Base-by-base conservation (phyloP, 768 basidiomycete species). In the Suillus paluster region DNA sequence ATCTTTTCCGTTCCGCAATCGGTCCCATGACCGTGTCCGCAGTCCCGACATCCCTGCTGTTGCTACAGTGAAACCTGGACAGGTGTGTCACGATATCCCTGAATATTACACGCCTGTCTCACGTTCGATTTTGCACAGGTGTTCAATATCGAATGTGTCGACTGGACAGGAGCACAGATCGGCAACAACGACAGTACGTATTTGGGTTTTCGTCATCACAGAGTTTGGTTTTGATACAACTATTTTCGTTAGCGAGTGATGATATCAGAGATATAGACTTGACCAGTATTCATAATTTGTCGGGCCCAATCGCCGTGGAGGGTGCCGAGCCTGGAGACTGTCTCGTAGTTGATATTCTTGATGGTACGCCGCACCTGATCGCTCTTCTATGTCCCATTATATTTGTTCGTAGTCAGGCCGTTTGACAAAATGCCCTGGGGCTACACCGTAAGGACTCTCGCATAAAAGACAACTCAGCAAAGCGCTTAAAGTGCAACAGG, bases 341-440 rank as follows among this genome's bases (percentile, higher is more conserved):
- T 57, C 80, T 93, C 4, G 87, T 91, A 9, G 87, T 93, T 4
- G 91, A 93, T 61, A 90, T 93, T 61, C 74, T 93, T n/a, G 89
- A 92, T 68, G 85, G 88, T 88, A 66, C 46, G 23, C 15, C 15
- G 34, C 0, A 25, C 45, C 19, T 49, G 8, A 2, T 60, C 8
- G 6, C 50, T 63, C 10, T 41, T n/a, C 4, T 11, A 33, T 27
- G 15, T 25, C 1, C 15, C 58, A 19, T 61, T 39, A 3, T 21
- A 42, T 19, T 10, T 14, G 38, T 59, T 33, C 41, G 25, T 53
- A 89, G 89, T 89, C 57, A 78, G 76, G 39, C 85, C 87, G 10
- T 89, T 89, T 63, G 87, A 88, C 44, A 83, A 89, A 69, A 88
- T 89, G 89, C 89, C 89, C 0, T 93, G 90, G 91, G 91, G 91